Base-by-base conservation (phyloP, 1,284 basidiomycete genomes). In the Ceratobasidium sp. region DNA sequence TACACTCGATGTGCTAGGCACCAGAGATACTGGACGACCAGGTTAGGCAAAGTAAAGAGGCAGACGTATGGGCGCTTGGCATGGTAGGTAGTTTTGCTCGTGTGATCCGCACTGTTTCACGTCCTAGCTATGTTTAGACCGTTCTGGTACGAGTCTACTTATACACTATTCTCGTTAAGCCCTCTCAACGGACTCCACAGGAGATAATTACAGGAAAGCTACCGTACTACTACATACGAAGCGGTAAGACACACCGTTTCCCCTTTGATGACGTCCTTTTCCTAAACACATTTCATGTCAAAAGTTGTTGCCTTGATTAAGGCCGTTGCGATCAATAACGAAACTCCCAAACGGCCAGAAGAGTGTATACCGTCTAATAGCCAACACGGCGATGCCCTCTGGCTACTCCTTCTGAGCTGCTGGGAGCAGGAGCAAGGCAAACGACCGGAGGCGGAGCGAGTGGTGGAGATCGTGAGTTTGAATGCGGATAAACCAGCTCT, bases 381-480 rank as follows among this genome's bases (percentile, higher is more conserved):
- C n/a, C n/a, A 26, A 7, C n/a, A 26, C 55, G 64, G 64, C 4
- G 64, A 49, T 6, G 13, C 20, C 15, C 44, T 67, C 20, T 67
- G 64, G 64, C n/a, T 15, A 2, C 33, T 67, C 23, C 64, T 67
- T 15, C 15, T 15, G 23, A 67, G 64, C 39, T 67, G 64, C 64
- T 67, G 64, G 64, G 33, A 40, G 42, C 23, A 4, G n/a, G 64
- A 67, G 12, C 64, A 40, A 2, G 42, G 46, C 20, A 44, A 67
- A 42, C 64, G 64, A 15, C 64, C 64, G 2, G 44, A 15, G 20
- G 40, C 64, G n/a, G 18, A 20, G 15, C 6, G 7, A 12, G 55
- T 56, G 55, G 23, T 26, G 12, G 33, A 33, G 33, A 33, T 33
- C 4, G 33, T 33, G 33, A 33, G 33, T 33, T 33, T 33, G 1